phyloP scores from a whole-genome alignment of 805 yeast species.

The Candida xyloterini region DNA sequence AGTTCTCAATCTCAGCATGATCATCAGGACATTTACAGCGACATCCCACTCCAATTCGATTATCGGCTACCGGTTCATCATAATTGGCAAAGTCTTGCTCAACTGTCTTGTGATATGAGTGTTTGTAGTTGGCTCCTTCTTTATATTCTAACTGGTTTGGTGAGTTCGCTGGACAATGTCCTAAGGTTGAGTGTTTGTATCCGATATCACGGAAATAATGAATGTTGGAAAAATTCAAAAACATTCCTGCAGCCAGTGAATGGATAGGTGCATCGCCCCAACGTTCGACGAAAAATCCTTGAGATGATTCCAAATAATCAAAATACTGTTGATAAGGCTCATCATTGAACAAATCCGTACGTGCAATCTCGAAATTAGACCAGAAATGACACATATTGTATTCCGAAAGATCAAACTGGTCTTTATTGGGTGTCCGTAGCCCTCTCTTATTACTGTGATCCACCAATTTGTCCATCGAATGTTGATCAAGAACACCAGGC shows the following conservation, averaged over 20 bases:
- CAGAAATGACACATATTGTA: conserved; percentile 86
- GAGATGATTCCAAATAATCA: conserved; percentile 60
- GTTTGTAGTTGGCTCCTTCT: conserved; percentile 34
- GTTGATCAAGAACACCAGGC: conserved; percentile 27
- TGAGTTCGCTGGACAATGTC: conserved; percentile 79
- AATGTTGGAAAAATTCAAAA: conserved; percentile 62
- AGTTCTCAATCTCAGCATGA: conserved; percentile 56
- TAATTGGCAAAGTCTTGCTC: conserved; percentile 37
- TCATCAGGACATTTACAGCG: conserved; percentile 72
- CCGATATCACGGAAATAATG: conserved; percentile 95
- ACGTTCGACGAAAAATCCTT: conserved; percentile 86
- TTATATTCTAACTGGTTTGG: conserved; percentile 48
- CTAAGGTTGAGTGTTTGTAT: conserved; percentile 73
- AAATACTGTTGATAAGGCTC: conserved; percentile 66
- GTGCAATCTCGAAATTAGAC: conserved; percentile 91
- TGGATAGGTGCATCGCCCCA: conserved; percentile 99
- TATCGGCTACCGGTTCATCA: conserved; percentile 22
- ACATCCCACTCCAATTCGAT: conserved; percentile 62
- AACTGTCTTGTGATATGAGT: conserved; percentile 31
- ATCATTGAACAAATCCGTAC: conserved; percentile 69
- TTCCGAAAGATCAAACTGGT: conserved; percentile 61
- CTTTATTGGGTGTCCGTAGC: conserved; percentile 39
- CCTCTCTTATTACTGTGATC: conserved; percentile 35
- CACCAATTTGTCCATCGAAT: conserved; percentile 38
- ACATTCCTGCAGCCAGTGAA: conserved; percentile 78